These are phyloP conservation scores for Gossypium arboreum DNA, from an alignment of 345 rosid genomes.

Conservation along the genomic window DNA sequence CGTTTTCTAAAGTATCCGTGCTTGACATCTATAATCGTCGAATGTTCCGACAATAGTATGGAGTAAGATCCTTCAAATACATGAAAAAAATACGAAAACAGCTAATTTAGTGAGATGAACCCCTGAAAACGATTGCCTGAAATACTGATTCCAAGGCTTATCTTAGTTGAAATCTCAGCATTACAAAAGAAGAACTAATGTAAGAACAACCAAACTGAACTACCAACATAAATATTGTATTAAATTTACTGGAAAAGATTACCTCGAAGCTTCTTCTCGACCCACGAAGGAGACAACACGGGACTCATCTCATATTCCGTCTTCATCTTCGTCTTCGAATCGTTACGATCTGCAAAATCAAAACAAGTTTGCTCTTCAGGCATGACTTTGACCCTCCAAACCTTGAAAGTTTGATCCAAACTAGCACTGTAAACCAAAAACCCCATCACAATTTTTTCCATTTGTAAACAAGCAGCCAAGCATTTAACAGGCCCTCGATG, in stretches of 20 bases:
- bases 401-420: conserved; percentile 50
- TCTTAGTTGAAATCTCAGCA: too few species aligned
- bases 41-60: too few species aligned
- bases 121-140: too few species aligned
- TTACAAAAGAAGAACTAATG: background rate
- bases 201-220: background rate
- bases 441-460: conserved; percentile 47
- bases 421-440: conserved; percentile 47
- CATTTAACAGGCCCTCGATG: conserved; percentile 48
- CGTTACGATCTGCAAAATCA: conserved; percentile 20
- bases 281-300: conserved; percentile 55
- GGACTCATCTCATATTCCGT: conserved; percentile 42
- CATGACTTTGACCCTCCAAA: conserved; percentile 49
- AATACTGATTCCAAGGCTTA: too few species aligned
- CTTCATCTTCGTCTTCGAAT: conserved; percentile 5
- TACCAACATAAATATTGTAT: background rate
- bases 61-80: too few species aligned
- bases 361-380: conserved; percentile 31
- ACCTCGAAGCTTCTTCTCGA: conserved; percentile 37
- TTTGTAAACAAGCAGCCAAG: conserved; percentile 39
- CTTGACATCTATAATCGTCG: too few species aligned
- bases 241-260: conserved; percentile 24
- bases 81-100: too few species aligned
- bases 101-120: too few species aligned
- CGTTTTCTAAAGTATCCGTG: too few species aligned